Percentiles rank a stretch among this genome's conserved stretches.
Conservation (phyloP, 805 yeast species). For the Candida ovalis region DNA sequence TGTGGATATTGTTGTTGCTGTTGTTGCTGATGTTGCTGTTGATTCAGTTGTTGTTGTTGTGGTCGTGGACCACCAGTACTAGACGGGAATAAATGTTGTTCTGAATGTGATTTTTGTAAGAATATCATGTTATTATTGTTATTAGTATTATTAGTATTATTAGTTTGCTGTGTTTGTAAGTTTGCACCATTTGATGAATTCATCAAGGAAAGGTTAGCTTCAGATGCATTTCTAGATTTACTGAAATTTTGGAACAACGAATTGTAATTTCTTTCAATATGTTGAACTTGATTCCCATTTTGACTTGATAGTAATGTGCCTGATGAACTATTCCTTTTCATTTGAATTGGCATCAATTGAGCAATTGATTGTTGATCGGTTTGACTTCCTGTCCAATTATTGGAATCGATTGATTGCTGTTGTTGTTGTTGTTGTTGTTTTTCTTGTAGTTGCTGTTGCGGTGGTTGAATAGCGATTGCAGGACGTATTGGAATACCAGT, state of each 20-base stretch:
- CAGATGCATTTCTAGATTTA: neutral
- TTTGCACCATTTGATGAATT: neutral
- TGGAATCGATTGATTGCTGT: neutral
- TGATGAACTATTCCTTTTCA: neutral
- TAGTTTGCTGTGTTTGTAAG: neutral
- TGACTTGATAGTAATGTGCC: neutral
- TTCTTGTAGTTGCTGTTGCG: neutral
- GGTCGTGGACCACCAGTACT: neutral
- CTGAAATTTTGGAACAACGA: constrained; percentile 9
- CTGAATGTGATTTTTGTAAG: neutral
- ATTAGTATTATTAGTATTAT: neutral
- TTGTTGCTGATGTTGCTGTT: neutral
- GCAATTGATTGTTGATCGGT: neutral
- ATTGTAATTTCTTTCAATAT: constrained; percentile 4
- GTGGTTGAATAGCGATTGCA: neutral
- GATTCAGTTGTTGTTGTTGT: neutral
- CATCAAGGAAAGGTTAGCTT: neutral
- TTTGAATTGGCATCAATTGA: neutral
- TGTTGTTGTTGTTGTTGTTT: neutral
- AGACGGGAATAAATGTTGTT: neutral
- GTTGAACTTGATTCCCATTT: neutral
- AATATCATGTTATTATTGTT: neutral
- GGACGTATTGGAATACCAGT: neutral
- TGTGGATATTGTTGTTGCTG: constrained; percentile 1
- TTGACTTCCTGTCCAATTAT: neutral